Percentiles rank a stretch among this genome's conserved stretches.
phyloP scores from a whole-genome alignment of 306 rosid genomes.

The Quercus glauca region DNA sequence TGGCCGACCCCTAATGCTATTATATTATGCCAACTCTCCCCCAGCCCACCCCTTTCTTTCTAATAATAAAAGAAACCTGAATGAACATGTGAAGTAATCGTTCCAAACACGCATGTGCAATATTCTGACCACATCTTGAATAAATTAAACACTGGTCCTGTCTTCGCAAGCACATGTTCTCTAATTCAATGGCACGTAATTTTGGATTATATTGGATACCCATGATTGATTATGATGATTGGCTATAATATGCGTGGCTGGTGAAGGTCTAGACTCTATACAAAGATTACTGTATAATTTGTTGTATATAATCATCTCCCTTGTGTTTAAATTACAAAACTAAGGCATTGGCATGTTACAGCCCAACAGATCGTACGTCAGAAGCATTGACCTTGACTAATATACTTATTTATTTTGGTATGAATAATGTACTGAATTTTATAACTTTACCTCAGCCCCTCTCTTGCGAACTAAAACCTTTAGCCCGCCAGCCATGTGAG shows the following conservation, averaged over 20 bases:
- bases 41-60: background rate
- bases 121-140: conserved; percentile 24
- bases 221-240: background rate
- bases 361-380: conserved; percentile 6
- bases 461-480: conserved; percentile 55
- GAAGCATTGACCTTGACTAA: conserved; percentile 14
- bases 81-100: conserved; percentile 31
- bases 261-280: background rate
- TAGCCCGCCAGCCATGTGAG: conserved; percentile 90
- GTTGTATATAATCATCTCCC: conserved; percentile 11
- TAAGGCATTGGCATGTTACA: conserved; percentile 24
- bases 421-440: conserved; percentile 11
- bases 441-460: background rate
- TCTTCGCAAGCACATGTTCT: conserved; percentile 12
- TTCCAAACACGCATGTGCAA: conserved; percentile 27
- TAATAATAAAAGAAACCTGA: background rate
- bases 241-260: background rate
- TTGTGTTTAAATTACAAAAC: background rate
- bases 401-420: background rate
- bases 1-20: background rate
- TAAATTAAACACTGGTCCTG: background rate
- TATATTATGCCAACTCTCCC: background rate
- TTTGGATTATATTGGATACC: background rate
- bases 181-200: conserved; percentile 3
- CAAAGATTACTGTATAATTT: background rate